Conservation (phyloP, 345 rosid species). For the Syzygium aqueum region DNA sequence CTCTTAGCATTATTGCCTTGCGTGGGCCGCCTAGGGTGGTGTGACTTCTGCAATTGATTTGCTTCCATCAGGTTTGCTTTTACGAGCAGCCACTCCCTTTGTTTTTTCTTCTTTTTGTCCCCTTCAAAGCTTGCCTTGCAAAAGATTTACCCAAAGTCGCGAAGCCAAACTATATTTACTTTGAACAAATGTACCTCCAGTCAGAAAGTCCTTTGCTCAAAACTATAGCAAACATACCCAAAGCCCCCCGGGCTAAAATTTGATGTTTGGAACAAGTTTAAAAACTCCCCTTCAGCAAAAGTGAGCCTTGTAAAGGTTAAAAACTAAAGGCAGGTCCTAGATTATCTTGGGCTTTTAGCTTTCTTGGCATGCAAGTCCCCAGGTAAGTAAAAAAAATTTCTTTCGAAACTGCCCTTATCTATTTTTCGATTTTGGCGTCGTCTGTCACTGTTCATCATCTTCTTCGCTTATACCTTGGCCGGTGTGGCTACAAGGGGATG, state of each 20-base stretch:
- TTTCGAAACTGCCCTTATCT: too few relatives aligned
- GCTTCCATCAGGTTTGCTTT: not conserved
- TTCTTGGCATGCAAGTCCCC: too few relatives aligned
- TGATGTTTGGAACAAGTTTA: too few relatives aligned
- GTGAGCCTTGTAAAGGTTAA: too few relatives aligned
- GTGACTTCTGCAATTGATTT: not conserved
- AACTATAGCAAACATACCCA: not conserved
- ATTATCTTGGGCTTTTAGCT: too few relatives aligned
- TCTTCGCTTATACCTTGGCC: too few relatives aligned
- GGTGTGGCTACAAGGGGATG: too few relatives aligned
- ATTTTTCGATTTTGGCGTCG: too few relatives aligned
- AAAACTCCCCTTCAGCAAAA: too few relatives aligned
- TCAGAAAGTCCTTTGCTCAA: not conserved
- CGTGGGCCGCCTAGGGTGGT: fast-evolving
- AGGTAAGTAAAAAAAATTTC: too few relatives aligned
- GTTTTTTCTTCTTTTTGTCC: fast-evolving
- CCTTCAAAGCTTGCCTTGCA: not conserved
- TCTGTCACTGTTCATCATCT: too few relatives aligned
- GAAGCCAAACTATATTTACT: fast-evolving
- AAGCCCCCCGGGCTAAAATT: fast-evolving
- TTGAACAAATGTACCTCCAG: not conserved
- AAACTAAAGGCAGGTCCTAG: too few relatives aligned
- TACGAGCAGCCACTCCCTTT: not conserved
- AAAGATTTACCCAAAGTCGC: fast-evolving
- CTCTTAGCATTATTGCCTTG: not conserved